These are phyloP conservation scores for Panellus pusillus DNA, from an alignment of 768 basidiomycete species.

Conservation along the genomic window DNA sequence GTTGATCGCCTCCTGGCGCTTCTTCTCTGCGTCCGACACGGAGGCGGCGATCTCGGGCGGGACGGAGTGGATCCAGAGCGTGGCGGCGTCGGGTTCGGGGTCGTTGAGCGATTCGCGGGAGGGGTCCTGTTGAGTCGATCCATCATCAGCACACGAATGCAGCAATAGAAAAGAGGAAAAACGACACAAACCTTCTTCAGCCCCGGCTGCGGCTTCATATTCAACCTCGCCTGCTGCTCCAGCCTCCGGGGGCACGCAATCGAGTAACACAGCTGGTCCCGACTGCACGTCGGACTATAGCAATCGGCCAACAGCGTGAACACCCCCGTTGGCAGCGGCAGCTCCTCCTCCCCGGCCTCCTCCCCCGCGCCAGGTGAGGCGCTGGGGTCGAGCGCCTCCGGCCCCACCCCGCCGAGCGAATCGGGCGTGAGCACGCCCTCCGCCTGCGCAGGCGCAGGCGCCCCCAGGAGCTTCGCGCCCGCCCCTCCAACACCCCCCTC, in stretches of 20 bases:
- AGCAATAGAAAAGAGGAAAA: background rate
- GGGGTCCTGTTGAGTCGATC: slow-evolving; percentile 6
- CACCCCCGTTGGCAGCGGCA: slow-evolving; percentile 84
- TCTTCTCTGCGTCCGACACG: slow-evolving; percentile 92
- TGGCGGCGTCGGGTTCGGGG: slow-evolving; percentile 47
- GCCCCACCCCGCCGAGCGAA: slow-evolving; percentile 7
- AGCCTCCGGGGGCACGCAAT: slow-evolving; percentile 93
- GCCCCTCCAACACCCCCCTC: slow-evolving; percentile 20
- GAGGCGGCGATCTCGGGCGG: slow-evolving; percentile 92
- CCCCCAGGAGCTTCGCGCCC: slow-evolving; percentile 14
- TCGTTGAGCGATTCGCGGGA: slow-evolving; percentile 18
- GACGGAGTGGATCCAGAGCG: slow-evolving; percentile 95
- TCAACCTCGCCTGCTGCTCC: slow-evolving; percentile 91
- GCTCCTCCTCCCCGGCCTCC: slow-evolving; percentile 48
- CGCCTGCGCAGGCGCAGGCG: slow-evolving; percentile 5
- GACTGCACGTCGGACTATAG: slow-evolving; percentile 95
- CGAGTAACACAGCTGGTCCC: slow-evolving; percentile 94
- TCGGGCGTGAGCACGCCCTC: slow-evolving; percentile 14
- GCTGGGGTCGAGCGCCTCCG: slow-evolving; percentile 23
- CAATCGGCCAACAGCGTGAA: slow-evolving; percentile 97
- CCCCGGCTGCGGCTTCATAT: slow-evolving; percentile 92
- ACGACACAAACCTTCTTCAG: slow-evolving; percentile 53
- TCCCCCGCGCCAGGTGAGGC: slow-evolving; percentile 30
- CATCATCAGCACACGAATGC: background rate
- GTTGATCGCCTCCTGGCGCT: slow-evolving; percentile 96